A percentile compares a stretch with the other conserved stretches of the same genome.
Conservation (phyloP, 768 basidiomycete genomes). For the Rhizopogon roseolus region DNA sequence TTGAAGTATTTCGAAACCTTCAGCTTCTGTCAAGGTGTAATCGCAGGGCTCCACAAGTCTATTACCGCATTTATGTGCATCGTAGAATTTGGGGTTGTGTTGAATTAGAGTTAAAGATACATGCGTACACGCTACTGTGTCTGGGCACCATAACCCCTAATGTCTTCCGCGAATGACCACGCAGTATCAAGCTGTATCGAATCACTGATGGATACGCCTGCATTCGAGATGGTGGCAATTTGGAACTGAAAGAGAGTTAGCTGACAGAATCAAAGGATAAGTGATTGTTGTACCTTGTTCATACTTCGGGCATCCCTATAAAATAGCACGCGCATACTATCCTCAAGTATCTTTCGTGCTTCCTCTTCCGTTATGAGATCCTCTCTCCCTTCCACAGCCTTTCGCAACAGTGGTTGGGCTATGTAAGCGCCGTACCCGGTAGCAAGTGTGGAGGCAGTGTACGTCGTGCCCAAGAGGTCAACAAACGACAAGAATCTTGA, state of each 20-base stretch:
- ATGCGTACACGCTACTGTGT: constrained; percentile 50
- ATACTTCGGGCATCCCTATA: constrained; percentile 95
- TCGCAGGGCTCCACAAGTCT: background rate
- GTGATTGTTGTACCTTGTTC: constrained; percentile 67
- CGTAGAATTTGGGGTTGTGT: background rate
- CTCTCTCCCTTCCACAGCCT: constrained; percentile 82
- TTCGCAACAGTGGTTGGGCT: constrained; percentile 87
- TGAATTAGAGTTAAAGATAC: constrained; percentile 4
- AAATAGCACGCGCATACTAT: constrained; percentile 89
- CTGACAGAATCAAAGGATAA: background rate
- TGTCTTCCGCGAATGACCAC: constrained; percentile 91
- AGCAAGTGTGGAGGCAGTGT: constrained; percentile 87
- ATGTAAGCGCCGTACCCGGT: constrained; percentile 94
- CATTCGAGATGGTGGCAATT: constrained; percentile 82
- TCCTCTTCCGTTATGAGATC: constrained; percentile 72
- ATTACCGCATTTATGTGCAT: too few relatives aligned
- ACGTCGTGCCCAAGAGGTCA: constrained; percentile 95
- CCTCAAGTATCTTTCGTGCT: constrained; percentile 72
- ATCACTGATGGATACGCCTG: constrained; percentile 77
- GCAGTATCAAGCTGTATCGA: constrained; percentile 69
- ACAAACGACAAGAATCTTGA: constrained; percentile 88
- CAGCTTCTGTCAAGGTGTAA: background rate
- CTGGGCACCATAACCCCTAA: constrained; percentile 88
- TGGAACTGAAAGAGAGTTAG: constrained; percentile 64
- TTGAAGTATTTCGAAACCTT: background rate